These are phyloP conservation scores for Combretum micranthum DNA, from an alignment of 345 rosid species.

Conservation along the genomic window DNA sequence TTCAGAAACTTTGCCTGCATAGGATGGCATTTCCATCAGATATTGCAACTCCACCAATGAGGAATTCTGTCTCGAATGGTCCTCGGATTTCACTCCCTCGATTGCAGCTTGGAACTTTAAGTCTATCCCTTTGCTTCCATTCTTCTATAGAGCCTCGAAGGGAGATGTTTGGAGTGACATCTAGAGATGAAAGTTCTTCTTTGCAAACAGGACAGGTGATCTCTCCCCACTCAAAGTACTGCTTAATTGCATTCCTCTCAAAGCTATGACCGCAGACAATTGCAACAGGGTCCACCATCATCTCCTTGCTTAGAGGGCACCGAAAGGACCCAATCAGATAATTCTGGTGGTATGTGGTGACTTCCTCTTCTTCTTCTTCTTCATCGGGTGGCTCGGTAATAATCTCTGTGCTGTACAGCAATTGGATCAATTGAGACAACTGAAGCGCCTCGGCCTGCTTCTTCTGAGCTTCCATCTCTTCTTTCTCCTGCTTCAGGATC, in stretches of 20 bases:
- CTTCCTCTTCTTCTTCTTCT: too few relatives aligned
- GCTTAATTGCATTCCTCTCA: conserved; percentile 38
- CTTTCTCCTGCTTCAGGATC: conserved; percentile 35
- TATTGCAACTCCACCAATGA: conserved; percentile 32
- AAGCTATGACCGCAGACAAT: conserved; percentile 45
- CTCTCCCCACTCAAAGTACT: conserved; percentile 25
- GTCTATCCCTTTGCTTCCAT: conserved; percentile 36
- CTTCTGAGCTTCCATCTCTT: conserved; percentile 42
- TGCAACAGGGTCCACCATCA: conserved; percentile 47
- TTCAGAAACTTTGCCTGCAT: conserved; percentile 23
- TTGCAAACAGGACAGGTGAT: conserved; percentile 37
- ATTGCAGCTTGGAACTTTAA: conserved; percentile 29
- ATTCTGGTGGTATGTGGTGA: conserved; percentile 9
- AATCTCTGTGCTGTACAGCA: conserved; percentile 31
- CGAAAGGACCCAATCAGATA: conserved; percentile 26
- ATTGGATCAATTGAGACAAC: conserved; percentile 32
- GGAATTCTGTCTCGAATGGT: conserved; percentile 16
- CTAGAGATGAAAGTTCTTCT: conserved; percentile 27
- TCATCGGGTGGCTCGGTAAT: conserved; percentile 20
- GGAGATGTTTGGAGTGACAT: conserved; percentile 32
- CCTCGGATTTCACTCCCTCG: conserved; percentile 23
- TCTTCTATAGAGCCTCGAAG: conserved; percentile 39
- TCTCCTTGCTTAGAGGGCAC: conserved; percentile 37
- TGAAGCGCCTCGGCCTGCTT: conserved; percentile 49
- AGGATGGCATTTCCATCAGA: conserved; percentile 23